Conservation (phyloP, 1,139 yeast species). For the Eremothecium cymbalariae region DNA sequence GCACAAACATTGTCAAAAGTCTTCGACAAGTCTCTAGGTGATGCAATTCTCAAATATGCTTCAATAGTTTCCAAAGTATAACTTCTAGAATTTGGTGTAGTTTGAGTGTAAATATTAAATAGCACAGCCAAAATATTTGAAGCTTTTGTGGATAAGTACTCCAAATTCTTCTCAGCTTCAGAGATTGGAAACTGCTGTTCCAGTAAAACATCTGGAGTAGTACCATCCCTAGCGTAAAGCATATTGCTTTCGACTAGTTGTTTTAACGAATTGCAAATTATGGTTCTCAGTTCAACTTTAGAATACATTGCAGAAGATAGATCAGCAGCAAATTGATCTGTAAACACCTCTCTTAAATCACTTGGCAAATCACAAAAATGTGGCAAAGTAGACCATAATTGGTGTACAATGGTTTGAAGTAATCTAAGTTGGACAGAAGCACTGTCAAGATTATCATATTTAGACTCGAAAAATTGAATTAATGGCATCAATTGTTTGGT, state of each 20-base stretch:
- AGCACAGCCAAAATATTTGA: constrained; percentile 75
- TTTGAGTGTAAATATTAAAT: constrained; percentile 84
- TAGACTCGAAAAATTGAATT: constrained; percentile 47
- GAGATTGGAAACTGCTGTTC: constrained; percentile 53
- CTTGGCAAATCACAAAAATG: constrained; percentile 80
- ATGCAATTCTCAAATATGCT: constrained; percentile 64
- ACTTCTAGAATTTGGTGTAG: constrained; percentile 75
- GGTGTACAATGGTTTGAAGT: constrained; percentile 76
- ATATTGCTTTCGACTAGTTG: constrained; percentile 70
- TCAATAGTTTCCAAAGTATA: constrained; percentile 82
- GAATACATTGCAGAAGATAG: constrained; percentile 70
- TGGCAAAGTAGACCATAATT: constrained; percentile 87
- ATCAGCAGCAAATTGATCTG: constrained; percentile 67
- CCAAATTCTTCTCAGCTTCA: constrained; percentile 49
- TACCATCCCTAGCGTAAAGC: constrained; percentile 52
- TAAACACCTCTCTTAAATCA: constrained; percentile 58
- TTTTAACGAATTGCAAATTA: constrained; percentile 74
- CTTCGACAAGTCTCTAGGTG: constrained; percentile 53
- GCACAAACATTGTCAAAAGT: constrained; percentile 85
- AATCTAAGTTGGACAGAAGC: constrained; percentile 65
- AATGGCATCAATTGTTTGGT: constrained; percentile 59
- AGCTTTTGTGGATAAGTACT: constrained; percentile 57
- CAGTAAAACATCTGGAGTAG: constrained; percentile 48
- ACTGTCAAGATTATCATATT: constrained; percentile 32
- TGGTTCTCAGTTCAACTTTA: constrained; percentile 64